phyloP scores from a whole-genome alignment of 108 stramenopile species.

The Fragilaria crotonensis region DNA sequence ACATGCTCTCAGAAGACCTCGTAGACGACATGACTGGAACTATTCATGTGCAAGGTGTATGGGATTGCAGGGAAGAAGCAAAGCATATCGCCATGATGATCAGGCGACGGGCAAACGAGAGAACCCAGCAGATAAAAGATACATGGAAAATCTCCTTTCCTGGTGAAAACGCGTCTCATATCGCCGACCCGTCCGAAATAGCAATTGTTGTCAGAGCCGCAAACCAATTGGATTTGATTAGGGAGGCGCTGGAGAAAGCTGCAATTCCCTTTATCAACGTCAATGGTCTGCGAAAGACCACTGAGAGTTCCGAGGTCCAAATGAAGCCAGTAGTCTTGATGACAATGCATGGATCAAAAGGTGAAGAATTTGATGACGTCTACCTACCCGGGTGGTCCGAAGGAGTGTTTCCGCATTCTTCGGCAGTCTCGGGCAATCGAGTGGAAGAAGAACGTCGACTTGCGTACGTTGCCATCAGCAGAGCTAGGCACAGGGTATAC shows the following conservation, averaged over 20 bases:
- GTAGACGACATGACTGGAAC: conserved; percentile 28
- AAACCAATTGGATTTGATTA: conserved; percentile 27
- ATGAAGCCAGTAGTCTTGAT: conserved; percentile 52
- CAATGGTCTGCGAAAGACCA: background rate
- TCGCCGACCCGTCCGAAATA: conserved; percentile 38
- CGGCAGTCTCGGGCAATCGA: conserved; percentile 29
- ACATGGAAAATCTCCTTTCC: background rate
- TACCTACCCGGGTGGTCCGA: conserved; percentile 54
- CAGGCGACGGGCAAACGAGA: conserved; percentile 28
- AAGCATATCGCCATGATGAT: conserved; percentile 46
- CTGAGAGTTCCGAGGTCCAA: conserved; percentile 5
- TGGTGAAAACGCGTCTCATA: background rate
- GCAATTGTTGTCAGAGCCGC: conserved; percentile 45
- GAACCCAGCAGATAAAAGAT: conserved; percentile 16
- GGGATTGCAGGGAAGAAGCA: conserved; percentile 48
- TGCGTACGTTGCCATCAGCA: conserved; percentile 51
- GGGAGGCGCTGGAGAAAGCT: conserved; percentile 26
- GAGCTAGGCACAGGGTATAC: conserved; percentile 42
- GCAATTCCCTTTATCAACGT: conserved; percentile 29
- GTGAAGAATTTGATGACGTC: conserved; percentile 60
- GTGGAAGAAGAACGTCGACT: conserved; percentile 58
- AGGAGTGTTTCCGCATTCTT: conserved; percentile 46
- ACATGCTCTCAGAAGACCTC: conserved; percentile 26
- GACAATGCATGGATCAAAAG: conserved; percentile 57
- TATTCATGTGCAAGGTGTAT: conserved; percentile 39